phyloP scores from a whole-genome alignment of 2,329 filamentous ascomycete genomes.

The Mycogone perniciosa region DNA sequence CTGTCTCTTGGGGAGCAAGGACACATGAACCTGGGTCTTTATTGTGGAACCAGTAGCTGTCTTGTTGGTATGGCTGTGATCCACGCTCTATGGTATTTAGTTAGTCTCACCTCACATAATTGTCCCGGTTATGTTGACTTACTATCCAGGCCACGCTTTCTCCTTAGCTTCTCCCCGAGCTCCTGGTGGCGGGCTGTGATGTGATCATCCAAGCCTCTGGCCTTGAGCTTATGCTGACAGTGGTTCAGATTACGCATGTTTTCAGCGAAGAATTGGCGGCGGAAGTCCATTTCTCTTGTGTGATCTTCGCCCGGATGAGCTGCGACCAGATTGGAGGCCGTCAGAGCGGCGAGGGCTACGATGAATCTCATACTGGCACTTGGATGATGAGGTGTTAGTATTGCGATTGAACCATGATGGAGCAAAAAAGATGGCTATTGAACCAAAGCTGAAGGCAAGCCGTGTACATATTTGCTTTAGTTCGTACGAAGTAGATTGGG shows the following conservation, averaged over 20 bases:
- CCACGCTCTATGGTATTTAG: not conserved
- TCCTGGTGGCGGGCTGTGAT: conserved; percentile 35
- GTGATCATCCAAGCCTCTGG: conserved; percentile 34
- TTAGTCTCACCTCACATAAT: no score
- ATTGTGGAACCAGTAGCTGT: conserved; percentile 20
- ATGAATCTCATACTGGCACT: not conserved
- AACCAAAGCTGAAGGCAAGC: no score
- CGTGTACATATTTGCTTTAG: no score
- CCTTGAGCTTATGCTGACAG: conserved; percentile 36
- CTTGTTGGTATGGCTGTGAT: not conserved
- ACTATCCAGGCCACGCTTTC: conserved; percentile 25
- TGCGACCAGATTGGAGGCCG: conserved; percentile 12
- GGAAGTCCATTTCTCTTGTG: conserved; percentile 37
- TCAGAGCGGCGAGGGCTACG: conserved; percentile 7
- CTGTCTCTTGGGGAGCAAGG: conserved; percentile 39
- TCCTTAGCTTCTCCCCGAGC: conserved; percentile 32
- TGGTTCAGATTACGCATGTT: conserved; percentile 35
- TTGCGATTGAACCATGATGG: no score
- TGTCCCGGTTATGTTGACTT: conserved; percentile 6
- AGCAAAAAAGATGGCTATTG: no score
- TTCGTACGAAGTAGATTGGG: no score
- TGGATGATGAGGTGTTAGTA: no score
- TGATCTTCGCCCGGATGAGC: conserved; percentile 41
- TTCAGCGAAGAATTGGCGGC: conserved; percentile 35
- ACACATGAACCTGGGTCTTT: conserved; percentile 36